phyloP scores from a whole-genome alignment of 495 filamentous ascomycete species.

The Cladorrhinum samala region DNA sequence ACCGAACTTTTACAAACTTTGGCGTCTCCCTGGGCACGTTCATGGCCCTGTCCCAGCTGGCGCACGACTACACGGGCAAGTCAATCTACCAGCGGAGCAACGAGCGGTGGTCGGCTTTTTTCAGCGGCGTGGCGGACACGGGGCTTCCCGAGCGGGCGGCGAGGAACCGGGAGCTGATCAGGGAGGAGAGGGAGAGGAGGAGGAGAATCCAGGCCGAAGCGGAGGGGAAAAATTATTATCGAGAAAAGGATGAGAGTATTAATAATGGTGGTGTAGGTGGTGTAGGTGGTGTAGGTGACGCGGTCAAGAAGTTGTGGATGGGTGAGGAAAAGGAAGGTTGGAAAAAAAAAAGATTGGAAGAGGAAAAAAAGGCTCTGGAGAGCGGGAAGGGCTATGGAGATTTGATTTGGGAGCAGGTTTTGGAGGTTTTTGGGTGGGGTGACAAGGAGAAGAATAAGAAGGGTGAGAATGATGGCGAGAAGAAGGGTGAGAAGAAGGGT shows the following conservation, averaged over 20 bases:
- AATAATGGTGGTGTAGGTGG: too few relatives aligned
- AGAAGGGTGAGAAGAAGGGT: background rate
- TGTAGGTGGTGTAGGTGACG: too few relatives aligned
- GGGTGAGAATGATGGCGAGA: constrained; percentile 14
- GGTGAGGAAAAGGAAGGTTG: constrained; percentile 63
- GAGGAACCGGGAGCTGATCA: constrained; percentile 43
- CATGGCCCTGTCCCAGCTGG: constrained; percentile 59
- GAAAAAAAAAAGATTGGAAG: constrained; percentile 61
- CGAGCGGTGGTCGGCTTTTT: background rate
- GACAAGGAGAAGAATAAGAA: constrained; percentile 7
- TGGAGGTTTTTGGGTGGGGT: constrained; percentile 53
- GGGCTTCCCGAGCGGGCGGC: constrained; percentile 44
- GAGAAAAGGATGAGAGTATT: too few relatives aligned
- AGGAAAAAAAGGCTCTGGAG: constrained; percentile 65
- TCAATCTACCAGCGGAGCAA: constrained; percentile 26
- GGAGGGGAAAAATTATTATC: constrained; percentile 24
- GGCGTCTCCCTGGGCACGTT: constrained; percentile 47
- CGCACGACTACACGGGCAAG: constrained; percentile 53
- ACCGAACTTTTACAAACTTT: constrained; percentile 42
- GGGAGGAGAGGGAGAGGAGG: background rate
- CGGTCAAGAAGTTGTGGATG: constrained; percentile 52
- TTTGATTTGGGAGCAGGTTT: constrained; percentile 76
- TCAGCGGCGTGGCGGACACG: background rate
- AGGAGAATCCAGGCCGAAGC: background rate
- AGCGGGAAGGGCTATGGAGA: constrained; percentile 76